Evolutionary conservation across 2,329 filamentous ascomycete species (phyloP).

Genomic region (Domatiomyces catenatus): DNA sequence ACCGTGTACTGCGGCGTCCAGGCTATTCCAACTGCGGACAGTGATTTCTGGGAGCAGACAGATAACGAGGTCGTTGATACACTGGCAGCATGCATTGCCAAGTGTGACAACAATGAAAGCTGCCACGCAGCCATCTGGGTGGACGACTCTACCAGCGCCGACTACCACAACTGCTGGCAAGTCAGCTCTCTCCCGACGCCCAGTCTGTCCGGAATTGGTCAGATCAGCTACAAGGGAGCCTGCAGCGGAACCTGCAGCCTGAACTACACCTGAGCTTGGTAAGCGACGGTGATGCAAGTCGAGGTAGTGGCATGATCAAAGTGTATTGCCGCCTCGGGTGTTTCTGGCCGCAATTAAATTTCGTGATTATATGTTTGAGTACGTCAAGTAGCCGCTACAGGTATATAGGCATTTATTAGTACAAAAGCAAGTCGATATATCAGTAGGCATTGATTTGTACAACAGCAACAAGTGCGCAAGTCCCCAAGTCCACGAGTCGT

Average conservation of each 20-base stretch:
- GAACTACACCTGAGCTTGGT: slow-evolving; percentile 1
- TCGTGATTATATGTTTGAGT: not conserved
- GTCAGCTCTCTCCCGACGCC: slow-evolving; percentile 3
- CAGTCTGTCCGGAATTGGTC: slow-evolving; percentile 3
- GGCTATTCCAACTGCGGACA: slow-evolving; percentile 1
- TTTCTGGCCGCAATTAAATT: not conserved
- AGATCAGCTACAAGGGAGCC: slow-evolving; percentile 10
- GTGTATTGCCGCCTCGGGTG: not conserved
- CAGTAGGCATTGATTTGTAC: no score
- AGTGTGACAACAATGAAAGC: slow-evolving; percentile 8
- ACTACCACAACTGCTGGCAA: slow-evolving; percentile 10
- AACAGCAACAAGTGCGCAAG: no score
- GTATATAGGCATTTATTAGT: no score
- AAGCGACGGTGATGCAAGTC: not conserved
- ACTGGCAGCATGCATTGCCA: slow-evolving; percentile 6
- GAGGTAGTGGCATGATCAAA: not conserved
- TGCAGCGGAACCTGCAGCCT: slow-evolving; percentile 7
- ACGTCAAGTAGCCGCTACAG: not conserved
- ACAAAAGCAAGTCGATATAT: no score
- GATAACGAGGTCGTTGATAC: slow-evolving; percentile 1
- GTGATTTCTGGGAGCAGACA: slow-evolving; percentile 6
- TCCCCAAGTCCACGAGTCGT: no score
- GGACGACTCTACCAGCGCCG: slow-evolving; percentile 3
- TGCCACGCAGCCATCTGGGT: slow-evolving; percentile 8
- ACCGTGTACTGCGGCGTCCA: slow-evolving; percentile 7